phyloP scores from a whole-genome alignment of 306 rosid species.

The Elaeagnus macrophylla region DNA sequence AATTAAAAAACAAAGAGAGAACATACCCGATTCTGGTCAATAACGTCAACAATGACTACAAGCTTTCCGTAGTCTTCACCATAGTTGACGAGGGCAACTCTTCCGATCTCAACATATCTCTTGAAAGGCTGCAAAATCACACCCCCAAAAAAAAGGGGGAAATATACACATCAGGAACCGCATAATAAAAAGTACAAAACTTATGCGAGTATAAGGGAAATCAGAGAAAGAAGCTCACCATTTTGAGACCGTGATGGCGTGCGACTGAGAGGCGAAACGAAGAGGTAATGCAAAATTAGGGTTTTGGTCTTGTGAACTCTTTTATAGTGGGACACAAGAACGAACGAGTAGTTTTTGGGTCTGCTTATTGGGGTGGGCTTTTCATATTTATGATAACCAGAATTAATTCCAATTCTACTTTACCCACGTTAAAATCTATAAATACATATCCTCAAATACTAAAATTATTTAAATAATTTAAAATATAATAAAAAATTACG shows the following conservation, averaged over 20 bases:
- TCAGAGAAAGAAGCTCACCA: conserved; percentile 32
- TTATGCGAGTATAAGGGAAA: not conserved
- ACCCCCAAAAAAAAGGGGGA: not conserved
- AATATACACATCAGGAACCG: not conserved
- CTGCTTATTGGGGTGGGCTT: no score
- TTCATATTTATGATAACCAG: no score
- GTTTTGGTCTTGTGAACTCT: conserved; percentile 8
- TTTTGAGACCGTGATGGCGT: conserved; percentile 20
- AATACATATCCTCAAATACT: no score
- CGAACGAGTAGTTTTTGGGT: no score
- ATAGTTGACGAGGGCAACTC: conserved; percentile 86
- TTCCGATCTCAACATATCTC: conserved; percentile 88
- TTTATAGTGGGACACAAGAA: no score
- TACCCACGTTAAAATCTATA: no score
- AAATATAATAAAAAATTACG: no score
- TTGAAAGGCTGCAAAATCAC: conserved; percentile 61
- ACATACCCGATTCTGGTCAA: conserved; percentile 75
- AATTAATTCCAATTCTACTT: no score
- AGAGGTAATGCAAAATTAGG: conserved; percentile 2
- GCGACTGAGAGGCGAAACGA: conserved; percentile 8
- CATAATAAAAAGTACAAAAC: not conserved
- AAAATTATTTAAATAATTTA: no score
- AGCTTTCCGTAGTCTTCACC: conserved; percentile 85
- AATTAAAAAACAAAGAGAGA: not conserved
- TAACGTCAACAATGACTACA: conserved; percentile 84